These are phyloP conservation scores for Trametes coccinea DNA, from an alignment of 768 basidiomycete species.

Conservation along the genomic window DNA sequence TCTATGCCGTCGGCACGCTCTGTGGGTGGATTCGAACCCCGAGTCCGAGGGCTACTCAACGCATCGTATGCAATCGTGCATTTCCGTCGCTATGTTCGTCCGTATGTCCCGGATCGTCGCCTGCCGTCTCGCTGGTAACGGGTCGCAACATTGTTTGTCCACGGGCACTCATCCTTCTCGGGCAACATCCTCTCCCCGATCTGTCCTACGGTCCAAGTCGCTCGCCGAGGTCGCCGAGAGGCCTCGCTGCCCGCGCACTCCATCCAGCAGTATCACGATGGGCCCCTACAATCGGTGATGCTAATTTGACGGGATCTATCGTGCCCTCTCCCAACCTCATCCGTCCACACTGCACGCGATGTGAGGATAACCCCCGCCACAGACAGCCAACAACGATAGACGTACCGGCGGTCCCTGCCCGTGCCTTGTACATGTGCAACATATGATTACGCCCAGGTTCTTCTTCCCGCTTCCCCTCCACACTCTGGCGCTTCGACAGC, in stretches of 20 bases:
- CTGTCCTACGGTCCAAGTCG: neutral
- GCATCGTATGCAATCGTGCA: neutral
- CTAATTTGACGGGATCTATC: too few relatives aligned
- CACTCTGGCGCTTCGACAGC: neutral
- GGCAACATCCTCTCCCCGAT: slow-evolving; percentile 2
- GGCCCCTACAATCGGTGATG: too few relatives aligned
- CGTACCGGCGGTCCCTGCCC: neutral
- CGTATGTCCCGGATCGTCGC: slow-evolving; percentile 9
- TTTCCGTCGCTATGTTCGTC: slow-evolving; percentile 4
- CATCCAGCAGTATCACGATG: too few relatives aligned
- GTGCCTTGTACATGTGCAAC: slow-evolving; percentile 8
- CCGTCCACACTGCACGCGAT: neutral
- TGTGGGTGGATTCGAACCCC: neutral
- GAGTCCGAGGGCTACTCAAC: neutral
- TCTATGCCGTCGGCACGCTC: neutral
- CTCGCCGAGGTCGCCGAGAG: slow-evolving; percentile 10
- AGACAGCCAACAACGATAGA: neutral
- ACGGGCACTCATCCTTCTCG: neutral
- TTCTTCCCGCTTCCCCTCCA: neutral
- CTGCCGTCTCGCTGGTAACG: neutral
- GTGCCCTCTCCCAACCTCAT: too few relatives aligned
- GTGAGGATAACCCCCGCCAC: neutral
- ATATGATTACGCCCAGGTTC: slow-evolving; percentile 12
- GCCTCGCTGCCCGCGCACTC: neutral
- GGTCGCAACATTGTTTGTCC: neutral